Evolutionary conservation across 2,329 filamentous ascomycete species (phyloP).

Genomic region (Xylariaceae sp.): DNA sequence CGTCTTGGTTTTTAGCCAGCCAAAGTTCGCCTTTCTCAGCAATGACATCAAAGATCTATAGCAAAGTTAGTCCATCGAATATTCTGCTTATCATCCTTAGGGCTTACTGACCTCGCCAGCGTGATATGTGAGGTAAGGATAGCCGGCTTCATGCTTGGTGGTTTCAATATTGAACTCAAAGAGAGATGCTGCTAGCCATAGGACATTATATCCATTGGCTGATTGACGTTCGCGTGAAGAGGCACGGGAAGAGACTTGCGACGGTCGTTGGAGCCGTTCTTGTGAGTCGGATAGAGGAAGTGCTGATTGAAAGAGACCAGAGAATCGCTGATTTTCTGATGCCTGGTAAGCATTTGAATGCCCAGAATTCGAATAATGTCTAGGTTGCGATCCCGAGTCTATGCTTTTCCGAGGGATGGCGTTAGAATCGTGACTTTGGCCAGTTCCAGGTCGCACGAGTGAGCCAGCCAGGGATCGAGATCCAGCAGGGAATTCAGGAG

Average conservation of each 20-base stretch:
- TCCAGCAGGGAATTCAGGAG: constrained; percentile 50
- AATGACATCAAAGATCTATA: constrained; percentile 81
- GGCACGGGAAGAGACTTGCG: constrained; percentile 57
- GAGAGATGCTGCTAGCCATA: constrained; percentile 89
- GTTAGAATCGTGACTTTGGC: constrained; percentile 57
- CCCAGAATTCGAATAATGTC: constrained; percentile 55
- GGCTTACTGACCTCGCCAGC: constrained; percentile 71
- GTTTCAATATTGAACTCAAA: constrained; percentile 98
- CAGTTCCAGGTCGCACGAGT: constrained; percentile 55
- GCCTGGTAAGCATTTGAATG: constrained; percentile 49
- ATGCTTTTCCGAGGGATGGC: constrained; percentile 50
- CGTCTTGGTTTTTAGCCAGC: constrained; percentile 97
- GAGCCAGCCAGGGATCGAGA: constrained; percentile 47
- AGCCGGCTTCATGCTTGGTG: constrained; percentile 87
- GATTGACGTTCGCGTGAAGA: constrained; percentile 58
- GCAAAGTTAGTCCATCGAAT: neutral
- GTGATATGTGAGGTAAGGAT: constrained; percentile 93
- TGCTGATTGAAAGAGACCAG: constrained; percentile 82
- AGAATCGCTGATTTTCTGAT: constrained; percentile 57
- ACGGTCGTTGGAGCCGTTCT: constrained; percentile 51
- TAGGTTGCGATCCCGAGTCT: constrained; percentile 45
- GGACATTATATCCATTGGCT: constrained; percentile 63
- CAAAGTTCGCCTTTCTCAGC: constrained; percentile 96
- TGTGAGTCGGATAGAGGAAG: constrained; percentile 73
- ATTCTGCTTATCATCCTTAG: neutral